These are phyloP conservation scores for Rhodotorula toruloides DNA, from an alignment of 768 basidiomycete species.

Conservation along the genomic window DNA sequence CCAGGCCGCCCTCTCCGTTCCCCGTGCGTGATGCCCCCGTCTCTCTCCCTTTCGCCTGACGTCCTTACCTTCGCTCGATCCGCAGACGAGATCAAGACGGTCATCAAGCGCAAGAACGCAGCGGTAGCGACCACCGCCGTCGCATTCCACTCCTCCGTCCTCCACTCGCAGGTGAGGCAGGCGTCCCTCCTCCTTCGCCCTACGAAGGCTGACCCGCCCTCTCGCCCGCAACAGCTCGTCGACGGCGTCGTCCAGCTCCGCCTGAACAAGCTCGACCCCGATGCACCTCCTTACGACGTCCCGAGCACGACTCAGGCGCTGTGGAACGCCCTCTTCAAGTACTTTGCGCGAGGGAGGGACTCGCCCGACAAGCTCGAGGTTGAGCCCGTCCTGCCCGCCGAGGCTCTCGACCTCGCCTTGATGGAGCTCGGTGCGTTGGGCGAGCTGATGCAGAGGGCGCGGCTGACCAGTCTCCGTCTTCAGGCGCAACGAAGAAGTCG, in stretches of 20 bases:
- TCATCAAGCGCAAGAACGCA: conserved; percentile 32
- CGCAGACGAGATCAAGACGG: conserved; percentile 30
- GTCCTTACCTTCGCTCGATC: neutral
- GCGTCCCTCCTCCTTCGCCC: neutral
- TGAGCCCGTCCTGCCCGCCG: conserved; percentile 30
- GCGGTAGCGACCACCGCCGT: conserved; percentile 28
- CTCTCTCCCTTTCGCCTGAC: neutral
- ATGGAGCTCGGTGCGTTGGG: conserved; percentile 16
- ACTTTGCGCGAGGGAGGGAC: conserved; percentile 24
- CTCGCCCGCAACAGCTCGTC: conserved; percentile 18
- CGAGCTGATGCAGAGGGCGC: too few species aligned
- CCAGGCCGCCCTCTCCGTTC: conserved; percentile 18
- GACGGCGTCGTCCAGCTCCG: conserved; percentile 28
- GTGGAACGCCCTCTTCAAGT: conserved; percentile 34
- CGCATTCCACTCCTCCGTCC: conserved; percentile 32
- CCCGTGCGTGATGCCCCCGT: conserved; percentile 6
- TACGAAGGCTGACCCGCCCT: neutral
- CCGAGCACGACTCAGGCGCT: conserved; percentile 27
- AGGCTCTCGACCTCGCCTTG: conserved; percentile 22
- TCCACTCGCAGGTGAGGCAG: conserved; percentile 29
- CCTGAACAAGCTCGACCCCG: conserved; percentile 35
- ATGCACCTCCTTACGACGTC: conserved; percentile 28
- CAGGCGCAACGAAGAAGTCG: conserved; percentile 19
- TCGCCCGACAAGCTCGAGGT: conserved; percentile 11
- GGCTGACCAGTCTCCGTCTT: neutral